These are phyloP conservation scores for Ceratocystis albifundus DNA, from an alignment of 2,329 filamentous ascomycete genomes.

Conservation along the genomic window DNA sequence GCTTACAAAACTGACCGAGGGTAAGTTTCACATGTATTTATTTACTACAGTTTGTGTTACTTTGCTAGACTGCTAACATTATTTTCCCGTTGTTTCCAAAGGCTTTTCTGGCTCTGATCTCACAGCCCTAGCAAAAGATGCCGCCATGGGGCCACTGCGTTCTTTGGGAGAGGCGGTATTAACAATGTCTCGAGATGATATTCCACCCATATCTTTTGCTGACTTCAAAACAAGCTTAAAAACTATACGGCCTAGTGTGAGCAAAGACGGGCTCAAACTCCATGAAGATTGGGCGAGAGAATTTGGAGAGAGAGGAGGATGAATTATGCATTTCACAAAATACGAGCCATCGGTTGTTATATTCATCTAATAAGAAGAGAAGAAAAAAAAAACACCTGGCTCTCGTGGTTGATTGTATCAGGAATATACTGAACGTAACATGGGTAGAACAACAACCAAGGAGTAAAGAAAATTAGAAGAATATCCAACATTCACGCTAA, in stretches of 20 bases:
- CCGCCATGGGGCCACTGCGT: conserved; percentile 88
- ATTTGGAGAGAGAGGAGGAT: conserved; percentile 86
- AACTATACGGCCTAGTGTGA: conserved; percentile 83
- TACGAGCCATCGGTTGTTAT: not conserved
- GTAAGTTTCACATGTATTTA: conserved; percentile 37
- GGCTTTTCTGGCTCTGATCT: conserved; percentile 98
- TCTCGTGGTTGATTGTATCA: no score
- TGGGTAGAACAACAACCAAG: no score
- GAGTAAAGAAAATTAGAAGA: no score
- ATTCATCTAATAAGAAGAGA: not conserved
- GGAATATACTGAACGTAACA: no score
- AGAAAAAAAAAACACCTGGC: no score
- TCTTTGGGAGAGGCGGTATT: conserved; percentile 82
- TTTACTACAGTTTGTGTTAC: conserved; percentile 19
- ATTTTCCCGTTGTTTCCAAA: conserved; percentile 30
- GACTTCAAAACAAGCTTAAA: conserved; percentile 78
- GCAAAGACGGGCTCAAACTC: conserved; percentile 67
- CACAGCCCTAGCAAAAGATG: conserved; percentile 90
- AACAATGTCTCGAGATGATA: conserved; percentile 87
- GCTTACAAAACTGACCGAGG: conserved; percentile 72
- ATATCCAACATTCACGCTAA: no score
- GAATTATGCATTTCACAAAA: conserved; percentile 24
- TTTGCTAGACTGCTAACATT: conserved; percentile 7
- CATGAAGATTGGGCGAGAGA: conserved; percentile 92
- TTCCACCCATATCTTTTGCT: conserved; percentile 67